Evolutionary conservation across 2,329 filamentous ascomycete species (phyloP).

Genomic region (Trichophyton verrucosum): DNA sequence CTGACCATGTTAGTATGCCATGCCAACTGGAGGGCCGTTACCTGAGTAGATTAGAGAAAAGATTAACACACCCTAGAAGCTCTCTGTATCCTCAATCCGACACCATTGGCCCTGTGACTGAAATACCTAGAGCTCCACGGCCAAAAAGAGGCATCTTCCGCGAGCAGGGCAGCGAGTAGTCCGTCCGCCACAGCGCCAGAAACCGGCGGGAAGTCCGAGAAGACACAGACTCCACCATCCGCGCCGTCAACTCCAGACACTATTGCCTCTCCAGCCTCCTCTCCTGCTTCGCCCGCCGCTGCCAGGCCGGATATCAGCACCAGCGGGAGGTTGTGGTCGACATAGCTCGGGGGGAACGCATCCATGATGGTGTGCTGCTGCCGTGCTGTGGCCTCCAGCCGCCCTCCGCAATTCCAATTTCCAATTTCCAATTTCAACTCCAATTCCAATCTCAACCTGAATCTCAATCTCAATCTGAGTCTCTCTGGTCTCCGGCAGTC

Average conservation of each 20-base stretch:
- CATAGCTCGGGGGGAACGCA: slow-evolving; percentile 49
- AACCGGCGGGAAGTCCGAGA: slow-evolving; percentile 58
- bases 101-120: slow-evolving; percentile 36
- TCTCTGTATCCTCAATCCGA: slow-evolving; percentile 56
- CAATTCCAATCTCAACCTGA: too few relatives aligned
- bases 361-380: slow-evolving; percentile 24
- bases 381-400: too few relatives aligned
- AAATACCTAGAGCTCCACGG: slow-evolving; percentile 55
- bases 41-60: not conserved
- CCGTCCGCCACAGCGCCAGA: slow-evolving; percentile 52
- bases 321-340: slow-evolving; percentile 77
- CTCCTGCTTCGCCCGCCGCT: slow-evolving; percentile 17
- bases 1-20: slow-evolving; percentile 13
- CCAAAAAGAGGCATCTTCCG: slow-evolving; percentile 50
- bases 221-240: slow-evolving; percentile 47
- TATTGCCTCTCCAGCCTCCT: slow-evolving; percentile 21
- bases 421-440: too few relatives aligned
- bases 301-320: slow-evolving; percentile 66
- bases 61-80: slow-evolving; percentile 65
- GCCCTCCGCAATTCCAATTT: too few relatives aligned
- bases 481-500: too few relatives aligned
- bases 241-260: slow-evolving; percentile 7
- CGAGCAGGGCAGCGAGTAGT: slow-evolving; percentile 53
- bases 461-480: too few relatives aligned
- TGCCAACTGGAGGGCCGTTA: too few relatives aligned